phyloP scores from a whole-genome alignment of 495 filamentous ascomycete species.

The Daldinia decipiens region DNA sequence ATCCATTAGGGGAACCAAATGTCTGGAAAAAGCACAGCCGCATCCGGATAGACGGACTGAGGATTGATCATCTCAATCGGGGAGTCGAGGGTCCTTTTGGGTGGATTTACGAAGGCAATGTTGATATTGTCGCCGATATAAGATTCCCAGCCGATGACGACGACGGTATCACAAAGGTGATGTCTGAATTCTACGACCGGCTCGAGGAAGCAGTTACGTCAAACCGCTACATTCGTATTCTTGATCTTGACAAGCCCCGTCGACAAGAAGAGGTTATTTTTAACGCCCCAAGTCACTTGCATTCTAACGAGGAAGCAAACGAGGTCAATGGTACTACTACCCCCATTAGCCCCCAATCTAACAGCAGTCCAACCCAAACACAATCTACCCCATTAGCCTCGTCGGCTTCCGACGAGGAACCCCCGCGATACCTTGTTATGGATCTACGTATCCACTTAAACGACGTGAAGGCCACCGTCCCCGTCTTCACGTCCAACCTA shows the following conservation, averaged over 20 bases:
- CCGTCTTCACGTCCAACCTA: conserved; percentile 86
- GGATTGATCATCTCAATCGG: conserved; percentile 94
- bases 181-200: conserved; percentile 93
- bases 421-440: conserved; percentile 83
- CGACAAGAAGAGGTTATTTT: conserved; percentile 45
- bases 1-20: conserved; percentile 60
- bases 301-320: conserved; percentile 19
- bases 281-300: conserved; percentile 35
- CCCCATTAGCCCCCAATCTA: conserved; percentile 6
- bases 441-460: conserved; percentile 91
- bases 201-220: conserved; percentile 90
- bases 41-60: conserved; percentile 89
- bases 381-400: conserved; percentile 9
- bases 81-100: conserved; percentile 94
- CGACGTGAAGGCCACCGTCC: conserved; percentile 89
- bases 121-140: conserved; percentile 95
- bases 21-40: conserved; percentile 94
- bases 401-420: conserved; percentile 47
- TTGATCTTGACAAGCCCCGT: conserved; percentile 57
- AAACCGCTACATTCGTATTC: conserved; percentile 65
- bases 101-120: conserved; percentile 96
- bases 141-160: conserved; percentile 89
- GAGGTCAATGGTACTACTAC: conserved; percentile 16
- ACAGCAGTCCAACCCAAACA: conserved; percentile 7
- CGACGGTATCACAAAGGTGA: conserved; percentile 87